phyloP scores from a whole-genome alignment of 768 basidiomycete species.

The Tulasnella sp. region DNA sequence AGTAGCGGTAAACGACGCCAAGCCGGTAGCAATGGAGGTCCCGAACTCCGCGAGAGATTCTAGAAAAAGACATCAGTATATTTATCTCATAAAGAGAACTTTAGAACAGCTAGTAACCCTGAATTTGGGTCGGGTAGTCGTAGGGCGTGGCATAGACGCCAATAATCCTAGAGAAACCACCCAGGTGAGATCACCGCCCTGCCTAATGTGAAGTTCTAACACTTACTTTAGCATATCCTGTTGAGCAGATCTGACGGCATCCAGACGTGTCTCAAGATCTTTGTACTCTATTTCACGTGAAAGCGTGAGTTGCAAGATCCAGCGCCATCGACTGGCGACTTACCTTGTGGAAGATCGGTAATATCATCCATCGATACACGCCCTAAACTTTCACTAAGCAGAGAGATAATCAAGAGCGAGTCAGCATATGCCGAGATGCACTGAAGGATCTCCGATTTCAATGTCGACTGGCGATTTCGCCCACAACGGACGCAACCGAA shows the following conservation, averaged over 20 bases:
- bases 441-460: background rate
- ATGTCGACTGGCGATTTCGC: background rate
- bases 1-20: slow-evolving; percentile 75
- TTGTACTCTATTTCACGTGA: slow-evolving; percentile 62
- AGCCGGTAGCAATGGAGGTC: slow-evolving; percentile 54
- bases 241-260: slow-evolving; percentile 76
- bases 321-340: background rate
- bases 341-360: slow-evolving; percentile 85
- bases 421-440: background rate
- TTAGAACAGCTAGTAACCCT: background rate
- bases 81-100: background rate
- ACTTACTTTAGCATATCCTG: slow-evolving; percentile 63
- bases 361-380: slow-evolving; percentile 86
- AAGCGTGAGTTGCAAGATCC: background rate
- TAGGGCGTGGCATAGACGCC: slow-evolving; percentile 87
- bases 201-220: background rate
- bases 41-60: slow-evolving; percentile 67
- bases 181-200: background rate
- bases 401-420: too few relatives aligned
- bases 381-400: slow-evolving; percentile 59
- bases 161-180: slow-evolving; percentile 47
- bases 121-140: slow-evolving; percentile 43
- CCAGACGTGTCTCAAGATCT: slow-evolving; percentile 88
- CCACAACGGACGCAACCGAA: background rate
- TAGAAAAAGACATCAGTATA: slow-evolving; percentile 31